Base-by-base conservation (phyloP, 805 yeast species). In the Metschnikowia baotianmanensis region DNA sequence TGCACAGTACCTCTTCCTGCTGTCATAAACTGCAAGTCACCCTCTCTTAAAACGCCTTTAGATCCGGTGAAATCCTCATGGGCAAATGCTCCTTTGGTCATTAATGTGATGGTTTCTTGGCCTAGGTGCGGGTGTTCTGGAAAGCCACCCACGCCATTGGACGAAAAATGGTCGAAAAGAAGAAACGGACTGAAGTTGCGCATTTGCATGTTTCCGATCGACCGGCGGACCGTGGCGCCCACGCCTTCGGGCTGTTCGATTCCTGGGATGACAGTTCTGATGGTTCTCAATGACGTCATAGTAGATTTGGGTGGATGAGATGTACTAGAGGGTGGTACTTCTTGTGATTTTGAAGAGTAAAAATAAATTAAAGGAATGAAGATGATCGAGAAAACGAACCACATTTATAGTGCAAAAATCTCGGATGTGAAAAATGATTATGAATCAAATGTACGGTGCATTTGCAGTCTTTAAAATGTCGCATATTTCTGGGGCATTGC, bases 11-110 rank as follows among this genome's bases (percentile, higher is more conserved):
- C 96, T 52, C 75, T 76, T 45, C 96, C 96, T 5, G 96, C 96
- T 20, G 96, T 88, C 96, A 88, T 88, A 61, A 88, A 87, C 61
- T 88, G 96, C 50, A 89, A 68, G 59, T 88, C 96, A 42, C 96
- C 96, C 6, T 87, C 78, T 46, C 76, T 72, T 38, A 89, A 65
- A 8, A 86, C 71, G 42, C 96, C 96, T 38, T 76, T 72, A n/a
- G 83, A 67, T 1, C 96, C 96, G 2, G 95, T 85, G 63, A 88
- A 86, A 59, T 89, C 96, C 57, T 83, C 89, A 57, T 85, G 95
- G 6, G 86, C 84, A 62, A 85, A 65, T 49, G 74, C 77, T 26
- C 91, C 91, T 35, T 77, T 70, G 42, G 77, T 63, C 36, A 84
- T 62, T 45, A 81, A 74, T 0, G 91, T 83, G 41, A 86, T 76